Percentiles rank a stretch among this genome's conserved stretches.
phyloP scores from a whole-genome alignment of 768 basidiomycete genomes.

The Daedaleopsis nitida region DNA sequence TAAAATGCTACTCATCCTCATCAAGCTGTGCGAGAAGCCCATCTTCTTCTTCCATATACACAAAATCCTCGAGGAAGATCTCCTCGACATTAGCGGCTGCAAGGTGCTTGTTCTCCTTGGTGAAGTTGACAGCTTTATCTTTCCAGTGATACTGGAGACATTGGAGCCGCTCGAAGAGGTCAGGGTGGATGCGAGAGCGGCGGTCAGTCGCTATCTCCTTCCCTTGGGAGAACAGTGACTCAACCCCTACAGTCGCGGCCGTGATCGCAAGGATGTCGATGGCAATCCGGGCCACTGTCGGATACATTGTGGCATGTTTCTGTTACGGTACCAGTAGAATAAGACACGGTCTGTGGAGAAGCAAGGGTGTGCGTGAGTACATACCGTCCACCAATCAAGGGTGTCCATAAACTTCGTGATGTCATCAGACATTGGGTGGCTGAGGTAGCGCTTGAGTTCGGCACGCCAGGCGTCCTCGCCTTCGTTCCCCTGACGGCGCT shows the following conservation, averaged over 20 bases:
- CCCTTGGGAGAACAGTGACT: slow-evolving; percentile 20
- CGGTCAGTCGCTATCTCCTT: slow-evolving; percentile 5
- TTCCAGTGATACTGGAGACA: slow-evolving; percentile 16
- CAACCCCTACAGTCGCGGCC: slow-evolving; percentile 17
- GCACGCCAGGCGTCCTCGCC: slow-evolving; percentile 19
- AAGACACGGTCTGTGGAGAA: no score
- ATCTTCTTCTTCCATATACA: no score
- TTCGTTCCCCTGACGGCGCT: slow-evolving; percentile 1
- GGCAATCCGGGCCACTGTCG: slow-evolving; percentile 11
- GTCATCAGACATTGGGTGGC: slow-evolving; percentile 6
- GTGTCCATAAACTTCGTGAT: slow-evolving; percentile 20
- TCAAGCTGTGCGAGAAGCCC: no score
- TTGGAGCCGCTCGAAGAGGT: slow-evolving; percentile 14
- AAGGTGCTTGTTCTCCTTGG: background rate
- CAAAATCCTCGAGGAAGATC: no score
- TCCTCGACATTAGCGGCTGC: no score
- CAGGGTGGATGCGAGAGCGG: background rate
- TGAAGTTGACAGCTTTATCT: slow-evolving; percentile 1
- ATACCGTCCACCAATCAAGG: slow-evolving; percentile 20
- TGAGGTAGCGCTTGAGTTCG: slow-evolving; percentile 20
- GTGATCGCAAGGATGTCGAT: slow-evolving; percentile 12
- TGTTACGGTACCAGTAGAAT: no score
- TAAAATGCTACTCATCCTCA: no score
- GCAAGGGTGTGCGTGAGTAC: no score
- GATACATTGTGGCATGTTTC: background rate